phyloP scores from a whole-genome alignment of 768 basidiomycete species.

The Tricholoma hemisulphureum region DNA sequence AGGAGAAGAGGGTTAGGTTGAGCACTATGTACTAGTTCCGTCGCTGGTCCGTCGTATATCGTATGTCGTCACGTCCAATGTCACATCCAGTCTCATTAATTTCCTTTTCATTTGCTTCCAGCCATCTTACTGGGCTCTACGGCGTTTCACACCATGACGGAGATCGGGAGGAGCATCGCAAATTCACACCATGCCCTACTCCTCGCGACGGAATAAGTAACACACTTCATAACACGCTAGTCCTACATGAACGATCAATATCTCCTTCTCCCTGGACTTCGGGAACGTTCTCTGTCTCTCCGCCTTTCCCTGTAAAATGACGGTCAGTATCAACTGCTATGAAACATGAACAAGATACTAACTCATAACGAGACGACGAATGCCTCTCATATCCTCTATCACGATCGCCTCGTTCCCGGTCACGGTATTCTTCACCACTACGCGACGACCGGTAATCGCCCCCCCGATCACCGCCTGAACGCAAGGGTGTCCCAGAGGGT shows the following conservation, averaged over 20 bases:
- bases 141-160: too few species aligned
- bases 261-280: conserved; percentile 66
- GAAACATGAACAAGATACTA: conserved; percentile 34
- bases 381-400: conserved; percentile 71
- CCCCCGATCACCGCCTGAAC: conserved; percentile 34
- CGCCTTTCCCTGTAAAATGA: conserved; percentile 56
- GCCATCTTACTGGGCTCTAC: too few species aligned
- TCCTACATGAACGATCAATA: conserved; percentile 37
- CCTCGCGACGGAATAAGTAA: too few species aligned
- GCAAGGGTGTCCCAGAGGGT: conserved; percentile 41
- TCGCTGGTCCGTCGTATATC: background rate
- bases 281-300: conserved; percentile 69
- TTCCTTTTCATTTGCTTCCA: background rate
- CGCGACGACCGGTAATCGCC: conserved; percentile 59
- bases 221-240: conserved; percentile 1
- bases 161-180: too few species aligned
- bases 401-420: conserved; percentile 64
- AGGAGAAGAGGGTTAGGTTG: conserved; percentile 14
- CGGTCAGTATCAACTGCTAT: conserved; percentile 28
- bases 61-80: conserved; percentile 1
- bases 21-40: too few species aligned
- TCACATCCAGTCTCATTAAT: too few species aligned
- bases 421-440: conserved; percentile 58
- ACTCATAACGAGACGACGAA: conserved; percentile 72
- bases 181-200: too few species aligned